Evolutionary conservation across 2,329 filamentous ascomycete genomes (phyloP).

Genomic region (Trichophaea hybrida): DNA sequence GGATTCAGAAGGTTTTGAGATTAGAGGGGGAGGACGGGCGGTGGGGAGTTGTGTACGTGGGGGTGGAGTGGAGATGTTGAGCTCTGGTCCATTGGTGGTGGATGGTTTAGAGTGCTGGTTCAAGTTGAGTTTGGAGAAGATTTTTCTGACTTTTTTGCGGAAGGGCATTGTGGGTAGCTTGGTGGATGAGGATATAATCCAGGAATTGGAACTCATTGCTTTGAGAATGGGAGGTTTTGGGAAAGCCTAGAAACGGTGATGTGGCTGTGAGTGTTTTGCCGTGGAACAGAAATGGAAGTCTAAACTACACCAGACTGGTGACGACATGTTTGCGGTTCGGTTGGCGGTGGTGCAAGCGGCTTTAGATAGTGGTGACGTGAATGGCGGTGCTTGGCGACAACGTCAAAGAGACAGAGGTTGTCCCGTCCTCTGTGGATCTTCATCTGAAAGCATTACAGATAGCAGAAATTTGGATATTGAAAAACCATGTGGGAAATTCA

Average conservation of each 20-base stretch:
- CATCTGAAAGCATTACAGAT: no score
- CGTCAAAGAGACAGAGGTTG: not conserved
- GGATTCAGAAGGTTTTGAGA: not conserved
- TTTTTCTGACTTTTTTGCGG: slow-evolving; percentile 1
- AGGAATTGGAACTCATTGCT: not conserved
- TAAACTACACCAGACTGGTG: no score
- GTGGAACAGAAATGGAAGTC: not conserved
- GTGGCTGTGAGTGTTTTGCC: not conserved
- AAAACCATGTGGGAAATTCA: no score
- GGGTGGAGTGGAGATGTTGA: not conserved
- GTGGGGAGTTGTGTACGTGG: not conserved
- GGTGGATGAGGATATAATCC: not conserved
- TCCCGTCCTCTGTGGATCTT: not conserved
- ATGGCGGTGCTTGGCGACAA: not conserved
- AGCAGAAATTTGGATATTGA: no score
- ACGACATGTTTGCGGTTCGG: not conserved
- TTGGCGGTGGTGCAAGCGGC: not conserved
- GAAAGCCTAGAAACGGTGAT: not conserved
- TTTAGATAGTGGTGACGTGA: slow-evolving; percentile 1
- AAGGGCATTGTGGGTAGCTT: not conserved
- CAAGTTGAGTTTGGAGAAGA: not conserved
- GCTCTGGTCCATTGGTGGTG: not conserved
- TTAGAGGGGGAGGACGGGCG: not conserved
- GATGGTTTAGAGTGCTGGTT: not conserved
- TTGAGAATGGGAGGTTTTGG: not conserved